Evolutionary conservation across 129 eudicot genomes (phyloP), one percentile per base, ranked within the genome.

Genomic region (Artemisia annua): DNA sequence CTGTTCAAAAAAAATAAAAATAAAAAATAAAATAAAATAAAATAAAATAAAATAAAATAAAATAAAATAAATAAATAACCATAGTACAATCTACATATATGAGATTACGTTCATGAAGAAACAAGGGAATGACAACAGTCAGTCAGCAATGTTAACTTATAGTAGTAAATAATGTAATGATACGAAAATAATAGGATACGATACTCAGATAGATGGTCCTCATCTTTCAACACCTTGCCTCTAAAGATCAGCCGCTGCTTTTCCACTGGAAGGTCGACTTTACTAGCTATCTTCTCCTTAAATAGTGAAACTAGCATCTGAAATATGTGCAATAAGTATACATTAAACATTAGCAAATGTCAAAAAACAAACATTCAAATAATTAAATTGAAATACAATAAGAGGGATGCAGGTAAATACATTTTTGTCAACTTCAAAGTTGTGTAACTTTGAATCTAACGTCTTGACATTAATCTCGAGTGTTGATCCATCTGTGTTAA

Each of bases 191-290:
- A 48, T 24, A 88, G 99, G 99, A 94, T 94, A 94, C 99, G 85
- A 50, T 94, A 94, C 64, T 84, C 94, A 4, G 97, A 90, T 71
- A 94, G 93, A 76, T 28, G 86, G 81, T 86, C 89, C n/a, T 86
- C 87, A 68, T 94, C 97, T 85, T 90, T 94, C 82, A 94, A 73
- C 58, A 90, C 96, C 81, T 94, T 94, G 78, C 99, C 99, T 83
- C 97, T 86, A 66, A 94, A 94, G 79, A 94, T 94, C 48, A 94
- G 86, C 12, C 96, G 85, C 15, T 88, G 96, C 60, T 88, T 97
- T 53, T 79, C 97, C 48, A 94, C 96, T 14, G 97, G 88, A 48
- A 94, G 85, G 56, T 86, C 91, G 58, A 82, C 76, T 81, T 86
- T 70, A 78, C 75, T 65, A 58, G 97, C 91, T 72, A 94, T 80